Conservation (phyloP, 2,329 filamentous ascomycete species). For the Epichloe festucae region DNA sequence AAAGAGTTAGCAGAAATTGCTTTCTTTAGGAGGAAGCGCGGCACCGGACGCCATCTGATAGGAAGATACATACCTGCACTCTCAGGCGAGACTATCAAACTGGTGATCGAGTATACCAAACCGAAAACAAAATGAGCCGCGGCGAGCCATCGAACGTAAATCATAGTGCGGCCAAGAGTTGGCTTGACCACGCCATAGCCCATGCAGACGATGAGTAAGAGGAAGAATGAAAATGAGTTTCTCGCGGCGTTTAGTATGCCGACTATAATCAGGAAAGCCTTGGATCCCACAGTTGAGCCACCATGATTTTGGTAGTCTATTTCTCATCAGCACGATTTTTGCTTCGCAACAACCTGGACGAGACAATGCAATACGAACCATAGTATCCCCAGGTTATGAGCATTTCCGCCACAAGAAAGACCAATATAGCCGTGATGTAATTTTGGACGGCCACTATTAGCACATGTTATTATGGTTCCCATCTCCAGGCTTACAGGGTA, state of each 20-base stretch:
- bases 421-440: slow-evolving; percentile 93
- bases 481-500: slow-evolving; percentile 4
- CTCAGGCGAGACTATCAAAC: slow-evolving; percentile 78
- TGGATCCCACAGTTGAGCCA: slow-evolving; percentile 70
- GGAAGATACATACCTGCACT: slow-evolving; percentile 45
- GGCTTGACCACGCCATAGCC: slow-evolving; percentile 97
- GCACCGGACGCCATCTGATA: background rate
- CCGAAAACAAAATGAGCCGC: slow-evolving; percentile 91
- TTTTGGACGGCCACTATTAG: slow-evolving; percentile 79
- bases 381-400: slow-evolving; percentile 99
- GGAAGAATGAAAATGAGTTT: slow-evolving; percentile 97
- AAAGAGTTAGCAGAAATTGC: slow-evolving; percentile 9
- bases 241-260: slow-evolving; percentile 83
- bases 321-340: slow-evolving; percentile 19
- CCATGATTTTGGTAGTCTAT: slow-evolving; percentile 84
- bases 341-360: background rate
- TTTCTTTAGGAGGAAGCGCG: background rate
- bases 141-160: slow-evolving; percentile 81
- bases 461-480: background rate
- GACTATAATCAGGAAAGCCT: slow-evolving; percentile 81
- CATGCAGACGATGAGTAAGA: slow-evolving; percentile 97
- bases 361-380: slow-evolving; percentile 35
- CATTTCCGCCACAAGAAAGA: slow-evolving; percentile 92
- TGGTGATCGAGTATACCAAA: slow-evolving; percentile 82
- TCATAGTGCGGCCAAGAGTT: slow-evolving; percentile 83